These are phyloP conservation scores for Chytriomyces confervae DNA, from an alignment of 192 early-diverging fungal genomes.

Conservation along the genomic window DNA sequence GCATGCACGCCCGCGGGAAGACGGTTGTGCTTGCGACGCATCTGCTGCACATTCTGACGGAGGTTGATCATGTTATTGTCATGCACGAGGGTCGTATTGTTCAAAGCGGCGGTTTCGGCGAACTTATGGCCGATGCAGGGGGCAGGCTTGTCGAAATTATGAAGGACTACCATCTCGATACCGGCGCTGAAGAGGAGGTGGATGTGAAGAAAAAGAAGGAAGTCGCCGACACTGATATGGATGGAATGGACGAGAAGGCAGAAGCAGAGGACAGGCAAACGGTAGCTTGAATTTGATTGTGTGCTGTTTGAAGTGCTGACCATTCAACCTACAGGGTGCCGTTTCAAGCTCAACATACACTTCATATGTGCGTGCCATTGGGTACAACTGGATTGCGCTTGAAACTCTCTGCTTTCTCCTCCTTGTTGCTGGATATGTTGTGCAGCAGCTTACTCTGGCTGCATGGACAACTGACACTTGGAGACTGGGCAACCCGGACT, in stretches of 20 bases:
- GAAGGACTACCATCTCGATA: slow-evolving; percentile 44
- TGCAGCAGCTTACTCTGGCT: slow-evolving; percentile 23
- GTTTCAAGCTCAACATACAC: slow-evolving; percentile 26
- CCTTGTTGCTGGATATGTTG: not conserved
- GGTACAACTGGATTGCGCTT: not conserved
- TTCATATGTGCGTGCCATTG: slow-evolving; percentile 15
- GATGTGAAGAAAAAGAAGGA: not conserved
- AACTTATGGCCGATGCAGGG: slow-evolving; percentile 33
- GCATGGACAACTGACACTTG: slow-evolving; percentile 27
- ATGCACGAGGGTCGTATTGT: slow-evolving; percentile 41
- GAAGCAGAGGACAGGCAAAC: slow-evolving; percentile 16
- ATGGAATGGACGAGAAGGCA: slow-evolving; percentile 8
- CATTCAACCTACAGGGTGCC: not conserved
- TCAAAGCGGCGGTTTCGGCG: slow-evolving; percentile 45
- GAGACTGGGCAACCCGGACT: not conserved
- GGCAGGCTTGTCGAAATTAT: slow-evolving; percentile 29
- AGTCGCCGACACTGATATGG: not conserved
- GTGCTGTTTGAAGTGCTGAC: not conserved
- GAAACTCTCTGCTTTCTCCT: not conserved
- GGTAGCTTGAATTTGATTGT: not conserved
- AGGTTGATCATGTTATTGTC: slow-evolving; percentile 41
- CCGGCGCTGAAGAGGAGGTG: slow-evolving; percentile 11
- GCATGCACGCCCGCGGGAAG: slow-evolving; percentile 12
- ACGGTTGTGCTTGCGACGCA: slow-evolving; percentile 51
- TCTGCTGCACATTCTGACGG: slow-evolving; percentile 41